These are phyloP conservation scores for Moniliophthora roreri DNA, from an alignment of 1,284 basidiomycete genomes.

Conservation along the genomic window DNA sequence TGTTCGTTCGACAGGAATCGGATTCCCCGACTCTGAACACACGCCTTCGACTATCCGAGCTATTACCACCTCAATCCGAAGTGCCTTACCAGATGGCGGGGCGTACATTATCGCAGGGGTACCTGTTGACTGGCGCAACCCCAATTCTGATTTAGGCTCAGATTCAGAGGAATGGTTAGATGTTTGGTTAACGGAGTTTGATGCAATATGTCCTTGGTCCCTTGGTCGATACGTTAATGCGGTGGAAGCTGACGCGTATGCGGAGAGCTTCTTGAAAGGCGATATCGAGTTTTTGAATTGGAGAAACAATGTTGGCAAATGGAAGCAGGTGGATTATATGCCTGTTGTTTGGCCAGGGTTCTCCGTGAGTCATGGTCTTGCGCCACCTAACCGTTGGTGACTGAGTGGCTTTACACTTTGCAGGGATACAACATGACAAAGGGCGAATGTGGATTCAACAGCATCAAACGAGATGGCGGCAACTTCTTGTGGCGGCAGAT, in stretches of 20 bases:
- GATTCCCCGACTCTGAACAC: slow-evolving; percentile 57
- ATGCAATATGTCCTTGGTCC: slow-evolving; percentile 77
- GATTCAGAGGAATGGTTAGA: slow-evolving; percentile 55
- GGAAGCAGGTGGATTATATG: slow-evolving; percentile 64
- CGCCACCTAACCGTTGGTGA: background rate
- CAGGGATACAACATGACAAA: slow-evolving; percentile 68
- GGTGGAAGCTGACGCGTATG: slow-evolving; percentile 56
- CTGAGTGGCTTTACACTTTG: slow-evolving; percentile 1
- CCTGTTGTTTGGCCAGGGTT: slow-evolving; percentile 74
- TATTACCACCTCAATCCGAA: slow-evolving; percentile 53
- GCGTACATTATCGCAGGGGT: slow-evolving; percentile 69
- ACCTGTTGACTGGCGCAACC: slow-evolving; percentile 70
- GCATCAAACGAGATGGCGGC: slow-evolving; percentile 64
- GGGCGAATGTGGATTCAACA: slow-evolving; percentile 67
- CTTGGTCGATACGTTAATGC: slow-evolving; percentile 62
- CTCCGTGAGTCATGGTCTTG: slow-evolving; percentile 50
- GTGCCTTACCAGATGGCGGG: slow-evolving; percentile 63
- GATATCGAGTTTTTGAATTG: slow-evolving; percentile 59
- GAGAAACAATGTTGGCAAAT: slow-evolving; percentile 41
- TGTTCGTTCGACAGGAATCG: slow-evolving; percentile 61
- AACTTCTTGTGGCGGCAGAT: slow-evolving; percentile 75
- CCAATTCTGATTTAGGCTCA: slow-evolving; percentile 59
- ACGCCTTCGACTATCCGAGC: slow-evolving; percentile 55
- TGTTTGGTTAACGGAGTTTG: slow-evolving; percentile 68
- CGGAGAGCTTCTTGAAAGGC: slow-evolving; percentile 54